Conservation (phyloP, 1,284 basidiomycete genomes). For the Microbotryomycetes sp. region DNA sequence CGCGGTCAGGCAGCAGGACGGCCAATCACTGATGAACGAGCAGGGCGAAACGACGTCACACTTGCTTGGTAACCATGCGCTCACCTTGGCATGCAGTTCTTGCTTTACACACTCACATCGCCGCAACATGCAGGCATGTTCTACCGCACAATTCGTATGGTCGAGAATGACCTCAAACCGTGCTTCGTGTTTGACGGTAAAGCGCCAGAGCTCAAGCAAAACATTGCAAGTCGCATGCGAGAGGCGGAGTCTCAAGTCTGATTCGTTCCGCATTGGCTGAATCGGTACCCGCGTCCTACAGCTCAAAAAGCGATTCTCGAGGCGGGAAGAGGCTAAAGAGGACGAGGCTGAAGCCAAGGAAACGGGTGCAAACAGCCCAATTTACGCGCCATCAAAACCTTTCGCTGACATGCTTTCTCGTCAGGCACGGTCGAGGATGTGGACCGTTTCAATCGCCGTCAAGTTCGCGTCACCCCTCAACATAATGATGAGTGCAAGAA, state of each 20-base stretch:
- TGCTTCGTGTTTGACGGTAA: conserved; percentile 98
- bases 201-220: conserved; percentile 92
- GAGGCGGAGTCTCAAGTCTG: no score
- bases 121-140: conserved; percentile 60
- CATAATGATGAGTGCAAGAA: conserved; percentile 94
- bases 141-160: conserved; percentile 73
- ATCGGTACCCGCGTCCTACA: no score
- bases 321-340: conserved; percentile 84
- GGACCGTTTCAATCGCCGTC: conserved; percentile 81
- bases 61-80: neutral
- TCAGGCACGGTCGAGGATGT: conserved; percentile 78
- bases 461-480: conserved; percentile 88
- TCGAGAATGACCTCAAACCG: conserved; percentile 98
- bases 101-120: no score
- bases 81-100: no score
- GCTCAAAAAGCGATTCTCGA: conserved; percentile 87
- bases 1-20: conserved; percentile 88
- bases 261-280: no score
- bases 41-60: conserved; percentile 85
- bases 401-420: no score
- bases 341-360: conserved; percentile 96
- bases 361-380: conserved; percentile 61
- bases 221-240: conserved; percentile 61
- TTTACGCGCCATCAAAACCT: neutral
- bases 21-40: conserved; percentile 93